Percentiles rank a stretch among this genome's conserved stretches.
Evolutionary conservation across 306 rosid species (phyloP).

Genomic region (Dryas drummondii): DNA sequence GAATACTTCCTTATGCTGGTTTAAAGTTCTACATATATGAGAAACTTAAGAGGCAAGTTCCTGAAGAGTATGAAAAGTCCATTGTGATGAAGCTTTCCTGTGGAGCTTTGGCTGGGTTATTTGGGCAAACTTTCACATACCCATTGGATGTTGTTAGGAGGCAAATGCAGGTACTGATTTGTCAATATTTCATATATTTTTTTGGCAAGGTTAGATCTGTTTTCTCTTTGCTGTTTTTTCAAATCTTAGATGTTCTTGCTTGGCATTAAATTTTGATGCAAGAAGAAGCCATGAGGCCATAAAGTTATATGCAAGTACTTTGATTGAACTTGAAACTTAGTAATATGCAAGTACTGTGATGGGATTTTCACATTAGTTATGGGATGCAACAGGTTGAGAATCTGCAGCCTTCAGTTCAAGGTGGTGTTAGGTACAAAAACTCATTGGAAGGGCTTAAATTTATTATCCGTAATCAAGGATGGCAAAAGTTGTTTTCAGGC

Average conservation of each 20-base stretch:
- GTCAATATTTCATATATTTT: neutral
- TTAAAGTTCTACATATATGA: constrained; percentile 88
- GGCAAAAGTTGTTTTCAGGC: constrained; percentile 91
- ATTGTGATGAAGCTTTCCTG: constrained; percentile 81
- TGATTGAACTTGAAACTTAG: neutral
- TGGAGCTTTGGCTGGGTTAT: constrained; percentile 93
- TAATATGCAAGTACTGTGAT: neutral
- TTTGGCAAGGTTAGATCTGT: neutral
- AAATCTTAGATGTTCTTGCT: neutral
- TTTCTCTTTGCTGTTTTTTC: neutral
- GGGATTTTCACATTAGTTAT: constrained; percentile 23
- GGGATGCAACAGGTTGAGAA: constrained; percentile 64
- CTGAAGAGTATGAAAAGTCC: constrained; percentile 82
- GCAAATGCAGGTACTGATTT: constrained; percentile 84
- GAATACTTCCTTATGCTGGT: constrained; percentile 96
- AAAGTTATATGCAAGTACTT: neutral
- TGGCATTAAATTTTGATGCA: constrained; percentile 3
- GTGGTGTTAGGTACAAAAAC: constrained; percentile 56
- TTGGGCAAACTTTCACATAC: constrained; percentile 94
- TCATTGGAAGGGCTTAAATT: constrained; percentile 60
- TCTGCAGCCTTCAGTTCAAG: constrained; percentile 44
- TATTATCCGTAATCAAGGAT: constrained; percentile 75
- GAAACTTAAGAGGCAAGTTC: constrained; percentile 68
- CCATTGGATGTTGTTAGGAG: constrained; percentile 96
- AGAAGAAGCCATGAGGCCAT: neutral